These are phyloP conservation scores for Cymbopogon flexuosus DNA, from an alignment of 202 grass and related monocot genomes.

Conservation along the genomic window DNA sequence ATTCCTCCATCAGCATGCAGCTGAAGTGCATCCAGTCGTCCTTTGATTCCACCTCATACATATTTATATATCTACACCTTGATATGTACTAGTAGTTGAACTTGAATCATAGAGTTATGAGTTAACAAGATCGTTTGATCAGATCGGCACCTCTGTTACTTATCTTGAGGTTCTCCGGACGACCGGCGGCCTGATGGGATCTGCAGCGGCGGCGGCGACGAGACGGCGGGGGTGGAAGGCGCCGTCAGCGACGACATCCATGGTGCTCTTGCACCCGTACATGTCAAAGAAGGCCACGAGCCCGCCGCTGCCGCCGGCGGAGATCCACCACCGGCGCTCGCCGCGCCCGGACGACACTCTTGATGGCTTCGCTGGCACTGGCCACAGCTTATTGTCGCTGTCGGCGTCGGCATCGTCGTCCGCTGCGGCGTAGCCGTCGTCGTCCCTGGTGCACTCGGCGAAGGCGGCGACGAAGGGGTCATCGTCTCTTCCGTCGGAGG, in stretches of 20 bases:
- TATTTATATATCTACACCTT: not conserved
- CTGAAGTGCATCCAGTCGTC: too few relatives aligned
- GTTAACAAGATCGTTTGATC: not conserved
- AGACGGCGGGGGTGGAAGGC: slow-evolving; percentile 39
- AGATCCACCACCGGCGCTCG: slow-evolving; percentile 2
- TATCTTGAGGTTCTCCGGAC: not conserved
- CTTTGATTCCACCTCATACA: too few relatives aligned
- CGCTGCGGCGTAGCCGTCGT: not conserved
- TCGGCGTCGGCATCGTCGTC: not conserved
- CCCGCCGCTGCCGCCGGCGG: not conserved
- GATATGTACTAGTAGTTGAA: too few relatives aligned
- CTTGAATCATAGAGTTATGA: too few relatives aligned
- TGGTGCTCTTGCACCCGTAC: slow-evolving; percentile 63
- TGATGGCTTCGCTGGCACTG: not conserved
- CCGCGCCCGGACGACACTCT: not conserved
- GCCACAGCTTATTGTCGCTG: slow-evolving; percentile 21
- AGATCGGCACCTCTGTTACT: not conserved
- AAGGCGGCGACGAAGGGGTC: slow-evolving; percentile 68
- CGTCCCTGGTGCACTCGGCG: slow-evolving; percentile 52
- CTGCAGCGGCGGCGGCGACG: not conserved
- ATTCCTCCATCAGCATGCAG: not conserved
- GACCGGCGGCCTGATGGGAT: not conserved
- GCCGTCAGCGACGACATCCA: slow-evolving; percentile 47
- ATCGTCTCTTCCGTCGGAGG: not conserved
- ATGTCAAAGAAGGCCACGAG: slow-evolving; percentile 44